Conservation (phyloP, 2,329 filamentous ascomycete genomes). For the Hymenoscyphus repandus region DNA sequence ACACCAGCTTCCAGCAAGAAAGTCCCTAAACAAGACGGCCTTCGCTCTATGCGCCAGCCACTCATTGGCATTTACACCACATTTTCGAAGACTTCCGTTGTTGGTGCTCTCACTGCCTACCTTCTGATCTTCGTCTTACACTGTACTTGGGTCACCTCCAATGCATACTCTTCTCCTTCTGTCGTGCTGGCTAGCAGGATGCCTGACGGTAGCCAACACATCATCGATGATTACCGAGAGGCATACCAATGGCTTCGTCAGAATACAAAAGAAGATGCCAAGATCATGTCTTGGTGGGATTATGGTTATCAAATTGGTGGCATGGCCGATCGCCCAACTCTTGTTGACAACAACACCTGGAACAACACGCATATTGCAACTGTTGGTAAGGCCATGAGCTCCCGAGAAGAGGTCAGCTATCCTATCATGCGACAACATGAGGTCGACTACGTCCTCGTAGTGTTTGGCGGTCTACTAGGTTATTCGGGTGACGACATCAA, state of each 20-base stretch:
- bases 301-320: constrained; percentile 99
- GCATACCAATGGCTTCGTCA: constrained; percentile 99
- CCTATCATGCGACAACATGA: constrained; percentile 98
- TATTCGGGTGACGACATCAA: constrained; percentile 99
- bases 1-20: constrained; percentile 49
- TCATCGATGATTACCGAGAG: constrained; percentile 98
- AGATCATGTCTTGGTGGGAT: constrained; percentile 99
- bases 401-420: constrained; percentile 94
- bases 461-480: constrained; percentile 91
- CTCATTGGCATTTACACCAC: constrained; percentile 77
- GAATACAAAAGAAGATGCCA: constrained; percentile 90
- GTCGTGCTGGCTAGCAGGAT: constrained; percentile 89
- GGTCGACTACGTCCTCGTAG: constrained; percentile 96
- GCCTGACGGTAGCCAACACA: constrained; percentile 93
- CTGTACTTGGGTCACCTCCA: constrained; percentile 99
- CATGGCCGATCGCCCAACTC: constrained; percentile 94
- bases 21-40: constrained; percentile 45
- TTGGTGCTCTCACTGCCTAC: constrained; percentile 68
- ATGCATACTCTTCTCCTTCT: constrained; percentile 96
- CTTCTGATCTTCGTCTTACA: constrained; percentile 91
- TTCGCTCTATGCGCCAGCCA: constrained; percentile 68
- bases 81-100: constrained; percentile 74
- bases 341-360: constrained; percentile 99
- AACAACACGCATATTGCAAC: constrained; percentile 99
- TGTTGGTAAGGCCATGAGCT: constrained; percentile 98